Evolutionary conservation across 495 filamentous ascomycete genomes (phyloP).

Genomic region (Xylaria intraflava): DNA sequence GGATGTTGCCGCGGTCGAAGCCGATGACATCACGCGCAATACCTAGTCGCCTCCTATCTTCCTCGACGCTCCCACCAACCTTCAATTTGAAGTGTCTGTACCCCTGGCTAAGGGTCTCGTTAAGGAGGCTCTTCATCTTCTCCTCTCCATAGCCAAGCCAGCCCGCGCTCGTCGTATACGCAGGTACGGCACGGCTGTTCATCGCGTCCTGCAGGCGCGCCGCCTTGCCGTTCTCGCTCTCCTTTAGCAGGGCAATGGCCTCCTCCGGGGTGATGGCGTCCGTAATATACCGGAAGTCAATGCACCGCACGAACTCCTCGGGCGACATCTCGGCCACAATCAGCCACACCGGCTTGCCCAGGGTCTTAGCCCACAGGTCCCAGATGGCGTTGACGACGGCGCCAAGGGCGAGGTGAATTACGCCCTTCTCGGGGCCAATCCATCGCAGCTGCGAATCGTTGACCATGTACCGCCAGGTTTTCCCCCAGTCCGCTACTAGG

Average conservation of each 20-base stretch:
- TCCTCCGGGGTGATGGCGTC: conserved; percentile 88
- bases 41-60: conserved; percentile 58
- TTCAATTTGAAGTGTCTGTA: conserved; percentile 92
- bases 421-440: conserved; percentile 94
- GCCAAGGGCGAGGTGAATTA: conserved; percentile 85
- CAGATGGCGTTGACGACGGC: conserved; percentile 89
- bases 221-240: conserved; percentile 56
- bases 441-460: conserved; percentile 85
- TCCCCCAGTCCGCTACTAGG: conserved; percentile 74
- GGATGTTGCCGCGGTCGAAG: conserved; percentile 75
- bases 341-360: conserved; percentile 83
- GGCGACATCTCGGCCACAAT: conserved; percentile 85
- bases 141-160: conserved; percentile 92
- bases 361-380: conserved; percentile 89
- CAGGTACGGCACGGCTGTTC: conserved; percentile 66
- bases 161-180: conserved; percentile 85
- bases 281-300: conserved; percentile 91
- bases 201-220: conserved; percentile 64
- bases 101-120: conserved; percentile 65
- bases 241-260: conserved; percentile 62
- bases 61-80: conserved; percentile 65
- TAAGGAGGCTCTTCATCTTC: conserved; percentile 67
- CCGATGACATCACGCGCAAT: conserved; percentile 82
- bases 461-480: conserved; percentile 86
- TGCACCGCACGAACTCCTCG: conserved; percentile 76